These are phyloP conservation scores for Sarcodon aspratus DNA, from an alignment of 768 basidiomycete genomes.

Conservation along the genomic window DNA sequence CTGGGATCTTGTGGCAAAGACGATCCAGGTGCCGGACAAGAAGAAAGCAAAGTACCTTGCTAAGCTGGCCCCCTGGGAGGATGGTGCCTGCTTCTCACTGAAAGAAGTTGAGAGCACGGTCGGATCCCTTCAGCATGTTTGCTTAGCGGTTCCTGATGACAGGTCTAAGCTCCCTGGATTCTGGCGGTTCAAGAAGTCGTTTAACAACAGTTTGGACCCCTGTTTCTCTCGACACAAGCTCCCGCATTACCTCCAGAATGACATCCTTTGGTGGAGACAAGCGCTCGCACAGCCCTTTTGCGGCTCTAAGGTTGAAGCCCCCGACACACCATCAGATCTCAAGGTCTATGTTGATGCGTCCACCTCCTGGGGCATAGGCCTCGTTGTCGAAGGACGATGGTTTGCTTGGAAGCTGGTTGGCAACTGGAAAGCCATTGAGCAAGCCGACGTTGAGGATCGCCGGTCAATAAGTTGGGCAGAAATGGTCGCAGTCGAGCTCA, in stretches of 20 bases:
- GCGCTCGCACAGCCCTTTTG: constrained; percentile 24
- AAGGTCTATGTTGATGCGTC: constrained; percentile 20
- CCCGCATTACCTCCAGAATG: constrained; percentile 6
- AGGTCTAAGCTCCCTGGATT: constrained; percentile 7
- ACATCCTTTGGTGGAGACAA: constrained; percentile 25
- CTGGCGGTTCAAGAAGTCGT: constrained; percentile 4
- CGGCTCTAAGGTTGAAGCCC: constrained; percentile 16
- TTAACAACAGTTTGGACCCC: too few relatives aligned
- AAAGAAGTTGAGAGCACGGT: too few relatives aligned
- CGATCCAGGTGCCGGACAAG: constrained; percentile 14
- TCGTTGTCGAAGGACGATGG: constrained; percentile 16
- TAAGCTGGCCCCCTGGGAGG: too few relatives aligned
- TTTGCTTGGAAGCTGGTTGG: too few relatives aligned
- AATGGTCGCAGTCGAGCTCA: constrained; percentile 24
- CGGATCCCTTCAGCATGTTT: too few relatives aligned
- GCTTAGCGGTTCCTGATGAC: too few relatives aligned
- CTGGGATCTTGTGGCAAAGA: constrained; percentile 18
- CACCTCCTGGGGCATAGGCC: constrained; percentile 23
- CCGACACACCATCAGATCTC: background rate
- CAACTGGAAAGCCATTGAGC: too few relatives aligned
- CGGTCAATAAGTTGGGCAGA: constrained; percentile 33
- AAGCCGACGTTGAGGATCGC: too few relatives aligned
- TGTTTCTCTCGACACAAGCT: constrained; percentile 2
- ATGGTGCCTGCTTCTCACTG: too few relatives aligned
- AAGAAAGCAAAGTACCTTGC: too few relatives aligned